Evolutionary conservation across 768 basidiomycete species (phyloP), one percentile per base, ranked within the genome.

Genomic region (Phaeolepiota aurea): DNA sequence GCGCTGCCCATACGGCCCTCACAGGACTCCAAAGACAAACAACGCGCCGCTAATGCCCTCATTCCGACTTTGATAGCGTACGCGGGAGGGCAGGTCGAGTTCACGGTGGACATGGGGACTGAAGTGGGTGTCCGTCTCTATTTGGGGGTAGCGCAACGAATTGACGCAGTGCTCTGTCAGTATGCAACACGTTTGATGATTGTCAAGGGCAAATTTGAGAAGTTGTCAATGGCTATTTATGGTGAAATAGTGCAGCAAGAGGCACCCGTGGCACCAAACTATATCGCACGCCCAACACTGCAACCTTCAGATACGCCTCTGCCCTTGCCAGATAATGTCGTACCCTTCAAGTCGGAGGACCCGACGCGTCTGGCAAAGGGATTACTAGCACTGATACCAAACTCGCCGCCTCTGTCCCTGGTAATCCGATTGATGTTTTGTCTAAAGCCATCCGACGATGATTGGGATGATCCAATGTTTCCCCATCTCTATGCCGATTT

Each of bases 181-280:
- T 78, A 74, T 54, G 74, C 79, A 3, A 87, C 86, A 15, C 79
- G 87, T 32, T 65, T 89, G 20, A 79, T 90, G 72, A 83, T 89
- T 43, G 69, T 90, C 46, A 81, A 79, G 51, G 87, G 87, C n/a
- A 64, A 73, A 23, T 88, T 87, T 55, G 62, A 74, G 37, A 65
- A 63, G 43, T 61, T 85, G 14, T 84, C 85, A 10, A 62, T 85
- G 50, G 81, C 82, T 28, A 65, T 79, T 21, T 76, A 76, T 48
- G 72, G 73, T 11, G 72, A 84, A 21, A 51, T 76, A 11, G 67
- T 77, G 13, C 59, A 70, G 10, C 79, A 82, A 22, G 42, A 56
- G 2, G 48, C 61, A 5, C 49, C 69, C 5, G 56, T 55, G 9
- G 46, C 58, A 2, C 52, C 57, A 10, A 76, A 76, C 53, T 60